Evolutionary conservation across 495 filamentous ascomycete genomes (phyloP).

Genomic region (Aspergillus conjunctus): DNA sequence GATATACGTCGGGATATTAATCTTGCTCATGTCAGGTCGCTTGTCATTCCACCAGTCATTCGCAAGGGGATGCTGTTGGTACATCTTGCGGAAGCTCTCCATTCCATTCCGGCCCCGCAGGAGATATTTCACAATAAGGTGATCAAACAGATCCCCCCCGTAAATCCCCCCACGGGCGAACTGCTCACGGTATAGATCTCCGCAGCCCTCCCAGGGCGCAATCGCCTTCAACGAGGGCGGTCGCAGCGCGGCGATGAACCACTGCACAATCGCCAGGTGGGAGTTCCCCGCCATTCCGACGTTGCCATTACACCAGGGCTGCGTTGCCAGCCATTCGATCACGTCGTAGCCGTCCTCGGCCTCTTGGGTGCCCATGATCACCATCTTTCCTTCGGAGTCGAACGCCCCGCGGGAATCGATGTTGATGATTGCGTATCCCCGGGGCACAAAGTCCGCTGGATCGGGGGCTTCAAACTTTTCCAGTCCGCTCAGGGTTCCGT

Average conservation of each 20-base stretch:
- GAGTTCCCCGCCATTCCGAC: conserved; percentile 51
- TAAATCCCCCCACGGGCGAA: conserved; percentile 39
- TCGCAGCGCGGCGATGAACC: conserved; percentile 41
- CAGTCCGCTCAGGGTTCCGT: conserved; percentile 29
- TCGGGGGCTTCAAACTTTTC: conserved; percentile 52
- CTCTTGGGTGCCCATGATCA: conserved; percentile 50
- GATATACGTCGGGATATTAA: conserved; percentile 33
- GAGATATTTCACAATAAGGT: conserved; percentile 36
- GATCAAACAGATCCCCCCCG: conserved; percentile 31
- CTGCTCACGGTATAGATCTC: conserved; percentile 48
- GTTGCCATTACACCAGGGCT: conserved; percentile 48
- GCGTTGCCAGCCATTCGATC: conserved; percentile 43
- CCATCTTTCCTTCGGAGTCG: conserved; percentile 42
- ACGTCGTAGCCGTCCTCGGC: conserved; percentile 49
- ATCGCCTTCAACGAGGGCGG: conserved; percentile 48
- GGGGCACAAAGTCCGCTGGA: conserved; percentile 40
- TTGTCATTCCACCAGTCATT: conserved; percentile 36
- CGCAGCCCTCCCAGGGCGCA: conserved; percentile 50
- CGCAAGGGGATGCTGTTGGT: conserved; percentile 24
- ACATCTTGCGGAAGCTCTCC: conserved; percentile 39
- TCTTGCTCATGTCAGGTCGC: conserved; percentile 25
- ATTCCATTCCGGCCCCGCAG: conserved; percentile 28
- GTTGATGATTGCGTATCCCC: conserved; percentile 49
- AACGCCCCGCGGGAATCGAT: conserved; percentile 46
- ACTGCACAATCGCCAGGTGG: conserved; percentile 43